These are phyloP conservation scores for Ogataea hybrid DNA, from an alignment of 1,139 yeast species.

Conservation along the genomic window DNA sequence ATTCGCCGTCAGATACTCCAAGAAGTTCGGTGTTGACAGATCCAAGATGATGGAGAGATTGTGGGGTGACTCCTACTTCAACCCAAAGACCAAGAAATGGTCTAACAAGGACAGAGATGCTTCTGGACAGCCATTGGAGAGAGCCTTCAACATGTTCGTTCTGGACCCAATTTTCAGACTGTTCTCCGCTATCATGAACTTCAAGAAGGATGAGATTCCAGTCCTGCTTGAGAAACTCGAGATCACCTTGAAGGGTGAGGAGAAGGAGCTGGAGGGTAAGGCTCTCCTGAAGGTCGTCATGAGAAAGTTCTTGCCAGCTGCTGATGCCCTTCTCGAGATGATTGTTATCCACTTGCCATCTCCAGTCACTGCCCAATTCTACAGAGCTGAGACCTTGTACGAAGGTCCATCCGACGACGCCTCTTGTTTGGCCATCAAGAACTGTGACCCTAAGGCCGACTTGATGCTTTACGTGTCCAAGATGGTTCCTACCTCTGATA, in stretches of 20 bases:
- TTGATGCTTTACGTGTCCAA: constrained; percentile 99
- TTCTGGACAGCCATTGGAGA: constrained; percentile 92
- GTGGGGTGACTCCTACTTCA: constrained; percentile 99
- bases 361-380: constrained; percentile 97
- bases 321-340: constrained; percentile 99
- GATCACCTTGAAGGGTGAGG: constrained; percentile 86
- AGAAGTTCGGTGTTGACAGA: constrained; percentile 99
- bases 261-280: constrained; percentile 98
- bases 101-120: constrained; percentile 95
- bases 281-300: constrained; percentile 97
- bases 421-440: constrained; percentile 87
- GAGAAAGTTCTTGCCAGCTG: constrained; percentile 99
- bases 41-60: constrained; percentile 97
- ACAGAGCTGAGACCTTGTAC: constrained; percentile 99
- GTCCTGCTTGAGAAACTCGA: constrained; percentile 88
- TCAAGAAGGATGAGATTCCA: constrained; percentile 95
- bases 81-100: constrained; percentile 99
- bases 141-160: constrained; percentile 99
- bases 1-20: constrained; percentile 96
- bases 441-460: constrained; percentile 98
- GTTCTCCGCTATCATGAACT: constrained; percentile 93
- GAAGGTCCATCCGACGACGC: constrained; percentile 99
- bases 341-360: constrained; percentile 98
- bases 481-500: constrained; percentile 99
- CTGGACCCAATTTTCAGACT: constrained; percentile 99